A percentile compares a stretch with the other conserved stretches of the same genome.
Conservation (phyloP, 108 stramenopile genomes). For the Chaetoceros tenuissimus region DNA sequence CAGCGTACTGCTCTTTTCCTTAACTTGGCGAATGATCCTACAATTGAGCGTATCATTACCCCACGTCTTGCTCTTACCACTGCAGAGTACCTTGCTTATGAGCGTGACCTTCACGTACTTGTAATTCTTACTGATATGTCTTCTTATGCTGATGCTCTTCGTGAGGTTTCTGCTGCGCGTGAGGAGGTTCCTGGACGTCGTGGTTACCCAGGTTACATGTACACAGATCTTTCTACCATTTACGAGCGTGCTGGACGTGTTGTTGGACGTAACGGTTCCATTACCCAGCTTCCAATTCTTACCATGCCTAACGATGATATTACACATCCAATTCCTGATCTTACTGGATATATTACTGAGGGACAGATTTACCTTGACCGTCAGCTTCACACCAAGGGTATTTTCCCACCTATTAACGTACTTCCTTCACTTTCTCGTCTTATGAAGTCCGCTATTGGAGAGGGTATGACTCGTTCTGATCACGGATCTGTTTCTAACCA, state of each 20-base stretch:
- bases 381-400: conserved; percentile 95
- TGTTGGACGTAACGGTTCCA: conserved; percentile 96
- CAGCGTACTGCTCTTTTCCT: conserved; percentile 97
- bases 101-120: conserved; percentile 98
- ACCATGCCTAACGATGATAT: conserved; percentile 99
- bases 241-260: conserved; percentile 99
- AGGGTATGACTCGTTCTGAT: conserved; percentile 98
- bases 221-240: conserved; percentile 99
- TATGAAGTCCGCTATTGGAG: conserved; percentile 99
- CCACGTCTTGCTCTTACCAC: conserved; percentile 98
- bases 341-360: conserved; percentile 99
- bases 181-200: conserved; percentile 99
- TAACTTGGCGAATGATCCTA: conserved; percentile 99
- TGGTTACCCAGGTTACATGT: conserved; percentile 99
- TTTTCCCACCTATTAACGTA: conserved; percentile 99
- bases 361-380: conserved; percentile 98
- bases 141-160: conserved; percentile 98
- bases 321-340: conserved; percentile 99
- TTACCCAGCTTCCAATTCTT: conserved; percentile 99
- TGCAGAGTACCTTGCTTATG: conserved; percentile 99
- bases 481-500: conserved; percentile 99
- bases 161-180: conserved; percentile 98
- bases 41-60: conserved; percentile 99
- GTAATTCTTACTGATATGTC: conserved; percentile 99
- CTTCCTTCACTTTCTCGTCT: conserved; percentile 97